Percentiles rank a stretch among this genome's conserved stretches.
These are phyloP conservation scores for Mortierella sp. DNA, from an alignment of 371 early-diverging fungal species.

Conservation along the genomic window DNA sequence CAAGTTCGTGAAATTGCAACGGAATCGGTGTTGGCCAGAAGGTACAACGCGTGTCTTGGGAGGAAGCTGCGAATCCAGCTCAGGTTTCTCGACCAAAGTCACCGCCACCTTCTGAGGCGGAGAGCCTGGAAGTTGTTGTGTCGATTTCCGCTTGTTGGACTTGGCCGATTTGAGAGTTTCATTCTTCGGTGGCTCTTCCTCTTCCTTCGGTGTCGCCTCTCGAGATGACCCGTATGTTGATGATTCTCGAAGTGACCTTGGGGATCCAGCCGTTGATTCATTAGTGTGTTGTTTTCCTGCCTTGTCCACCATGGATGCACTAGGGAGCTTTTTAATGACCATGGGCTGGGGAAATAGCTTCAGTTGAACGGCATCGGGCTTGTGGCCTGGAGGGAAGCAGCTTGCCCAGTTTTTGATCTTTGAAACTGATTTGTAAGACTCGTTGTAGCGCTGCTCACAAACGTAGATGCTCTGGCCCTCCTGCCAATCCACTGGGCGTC, in stretches of 20 bases:
- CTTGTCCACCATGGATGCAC: slow-evolving; percentile 34
- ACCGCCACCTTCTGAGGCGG: background rate
- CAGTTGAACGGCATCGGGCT: slow-evolving; percentile 13
- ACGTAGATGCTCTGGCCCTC: slow-evolving; percentile 46
- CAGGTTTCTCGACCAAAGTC: background rate
- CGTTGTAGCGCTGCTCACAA: slow-evolving; percentile 51
- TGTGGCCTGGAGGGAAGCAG: slow-evolving; percentile 26
- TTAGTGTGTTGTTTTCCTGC: slow-evolving; percentile 20
- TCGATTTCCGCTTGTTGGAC: slow-evolving; percentile 27
- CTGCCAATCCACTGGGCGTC: slow-evolving; percentile 42
- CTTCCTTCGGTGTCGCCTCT: slow-evolving; percentile 4
- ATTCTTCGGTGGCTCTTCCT: background rate
- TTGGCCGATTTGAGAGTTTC: slow-evolving; percentile 17
- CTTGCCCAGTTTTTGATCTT: slow-evolving; percentile 54
- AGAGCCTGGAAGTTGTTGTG: slow-evolving; percentile 4
- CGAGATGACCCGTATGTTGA: slow-evolving; percentile 13
- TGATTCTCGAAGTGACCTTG: slow-evolving; percentile 2
- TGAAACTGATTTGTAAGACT: slow-evolving; percentile 40
- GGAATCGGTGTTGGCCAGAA: slow-evolving; percentile 5
- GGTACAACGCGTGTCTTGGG: background rate
- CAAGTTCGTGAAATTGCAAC: slow-evolving; percentile 29
- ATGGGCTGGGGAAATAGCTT: slow-evolving; percentile 20
- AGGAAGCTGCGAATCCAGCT: background rate
- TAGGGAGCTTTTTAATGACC: slow-evolving; percentile 30
- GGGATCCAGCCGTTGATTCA: slow-evolving; percentile 9